Percentiles rank a stretch among this genome's conserved stretches.
Conservation (phyloP, 2,329 filamentous ascomycete species). For the Aspergillus pseudoterreus region DNA sequence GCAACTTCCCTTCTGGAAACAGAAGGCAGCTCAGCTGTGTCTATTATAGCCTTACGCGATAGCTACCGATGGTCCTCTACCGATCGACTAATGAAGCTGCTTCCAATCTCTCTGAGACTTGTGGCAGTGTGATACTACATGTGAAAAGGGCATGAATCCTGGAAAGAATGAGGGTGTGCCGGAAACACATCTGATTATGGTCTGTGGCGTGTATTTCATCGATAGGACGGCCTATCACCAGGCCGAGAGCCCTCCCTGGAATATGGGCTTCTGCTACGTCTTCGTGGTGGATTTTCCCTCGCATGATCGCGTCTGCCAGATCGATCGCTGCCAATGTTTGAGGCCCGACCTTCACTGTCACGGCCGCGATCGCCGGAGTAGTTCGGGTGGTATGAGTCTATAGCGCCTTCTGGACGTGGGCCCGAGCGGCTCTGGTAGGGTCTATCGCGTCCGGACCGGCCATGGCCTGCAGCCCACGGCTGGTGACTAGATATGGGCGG, state of each 20-base stretch:
- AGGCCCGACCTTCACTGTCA: constrained; percentile 16
- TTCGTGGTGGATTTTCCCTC: constrained; percentile 24
- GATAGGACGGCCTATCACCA: constrained; percentile 18
- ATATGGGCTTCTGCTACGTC: constrained; percentile 34
- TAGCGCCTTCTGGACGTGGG: constrained; percentile 21
- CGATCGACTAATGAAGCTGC: too few species aligned
- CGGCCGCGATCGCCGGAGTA: constrained; percentile 28
- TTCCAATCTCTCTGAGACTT: neutral
- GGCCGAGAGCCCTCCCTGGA: constrained; percentile 24
- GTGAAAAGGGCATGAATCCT: too few species aligned
- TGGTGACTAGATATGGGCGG: constrained; percentile 31
- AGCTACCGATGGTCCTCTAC: too few species aligned
- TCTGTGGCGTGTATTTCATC: constrained; percentile 8
- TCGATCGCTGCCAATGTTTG: constrained; percentile 20
- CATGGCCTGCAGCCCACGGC: constrained; percentile 24
- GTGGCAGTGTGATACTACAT: neutral
- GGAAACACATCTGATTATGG: too few species aligned
- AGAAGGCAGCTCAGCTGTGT: too few species aligned
- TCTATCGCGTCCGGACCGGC: constrained; percentile 30
- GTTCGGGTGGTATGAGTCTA: constrained; percentile 37
- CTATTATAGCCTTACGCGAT: too few species aligned
- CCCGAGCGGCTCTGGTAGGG: constrained; percentile 20
- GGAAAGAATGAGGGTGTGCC: too few species aligned
- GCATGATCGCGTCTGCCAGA: constrained; percentile 26
- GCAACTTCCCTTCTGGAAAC: too few species aligned